Percentiles rank a stretch among this genome's conserved stretches.
Evolutionary conservation across 2,329 filamentous ascomycete genomes (phyloP).

Genomic region (Zymoseptoria brevis): DNA sequence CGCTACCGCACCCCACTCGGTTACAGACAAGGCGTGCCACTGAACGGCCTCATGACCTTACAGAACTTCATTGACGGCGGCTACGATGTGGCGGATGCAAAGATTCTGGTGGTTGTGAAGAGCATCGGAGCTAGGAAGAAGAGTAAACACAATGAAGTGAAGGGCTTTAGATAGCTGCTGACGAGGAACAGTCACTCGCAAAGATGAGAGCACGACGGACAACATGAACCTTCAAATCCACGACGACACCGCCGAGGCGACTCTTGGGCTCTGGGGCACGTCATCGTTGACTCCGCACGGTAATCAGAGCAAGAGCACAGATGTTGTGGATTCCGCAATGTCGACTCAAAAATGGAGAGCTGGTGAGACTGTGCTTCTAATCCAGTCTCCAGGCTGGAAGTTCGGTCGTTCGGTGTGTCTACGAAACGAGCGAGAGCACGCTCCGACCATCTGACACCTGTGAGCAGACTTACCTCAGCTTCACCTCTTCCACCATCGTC

Average conservation of each 20-base stretch:
- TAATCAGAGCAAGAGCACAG: not conserved
- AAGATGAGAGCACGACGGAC: constrained; percentile 38
- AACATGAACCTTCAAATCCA: constrained; percentile 47
- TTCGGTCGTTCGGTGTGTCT: constrained; percentile 24
- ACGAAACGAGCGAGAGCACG: not conserved
- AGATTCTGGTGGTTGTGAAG: constrained; percentile 51
- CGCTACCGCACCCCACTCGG: constrained; percentile 42
- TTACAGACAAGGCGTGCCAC: constrained; percentile 29
- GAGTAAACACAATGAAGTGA: constrained; percentile 26
- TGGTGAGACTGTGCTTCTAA: constrained; percentile 26
- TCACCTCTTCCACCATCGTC: constrained; percentile 42
- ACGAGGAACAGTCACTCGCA: constrained; percentile 36
- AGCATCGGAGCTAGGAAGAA: constrained; percentile 47
- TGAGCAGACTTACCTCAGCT: constrained; percentile 25
- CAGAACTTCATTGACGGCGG: constrained; percentile 48
- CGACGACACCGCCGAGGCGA: constrained; percentile 49
- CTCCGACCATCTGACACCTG: not conserved
- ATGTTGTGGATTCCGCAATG: constrained; percentile 3
- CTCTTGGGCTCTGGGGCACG: constrained; percentile 50
- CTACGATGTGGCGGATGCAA: constrained; percentile 44
- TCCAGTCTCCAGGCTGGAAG: constrained; percentile 27
- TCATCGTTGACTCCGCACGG: constrained; percentile 30
- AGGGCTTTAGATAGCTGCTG: not conserved
- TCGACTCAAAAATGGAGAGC: constrained; percentile 21
- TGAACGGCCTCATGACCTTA: constrained; percentile 49